phyloP scores from a whole-genome alignment of 371 early-diverging fungal genomes.

The Actinomucor elegans region DNA sequence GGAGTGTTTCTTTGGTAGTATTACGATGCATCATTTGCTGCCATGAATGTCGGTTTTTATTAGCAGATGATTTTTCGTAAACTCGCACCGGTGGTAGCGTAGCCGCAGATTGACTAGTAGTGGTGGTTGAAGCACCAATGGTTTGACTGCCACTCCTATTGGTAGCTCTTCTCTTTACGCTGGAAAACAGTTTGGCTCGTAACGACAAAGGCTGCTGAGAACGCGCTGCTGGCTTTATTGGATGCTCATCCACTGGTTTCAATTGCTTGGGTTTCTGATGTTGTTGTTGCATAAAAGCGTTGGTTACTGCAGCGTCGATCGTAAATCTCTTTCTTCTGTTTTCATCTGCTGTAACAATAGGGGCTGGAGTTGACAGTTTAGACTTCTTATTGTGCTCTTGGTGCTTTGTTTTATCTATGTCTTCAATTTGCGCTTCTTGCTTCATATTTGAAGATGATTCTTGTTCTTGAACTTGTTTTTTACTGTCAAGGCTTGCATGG shows the following conservation, averaged over 20 bases:
- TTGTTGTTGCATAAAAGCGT: background rate
- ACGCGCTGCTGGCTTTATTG: no score
- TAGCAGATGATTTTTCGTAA: background rate
- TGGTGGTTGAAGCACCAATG: no score
- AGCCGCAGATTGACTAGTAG: background rate
- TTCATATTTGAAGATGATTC: background rate
- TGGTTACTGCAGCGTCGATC: conserved; percentile 1
- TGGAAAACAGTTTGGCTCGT: conserved; percentile 13
- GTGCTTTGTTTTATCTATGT: background rate
- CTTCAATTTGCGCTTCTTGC: background rate
- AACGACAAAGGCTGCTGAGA: conserved; percentile 2
- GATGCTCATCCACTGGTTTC: no score
- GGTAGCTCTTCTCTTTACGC: conserved; percentile 9
- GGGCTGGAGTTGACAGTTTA: no score
- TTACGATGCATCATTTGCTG: conserved; percentile 1
- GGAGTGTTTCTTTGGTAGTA: background rate
- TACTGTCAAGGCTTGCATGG: background rate
- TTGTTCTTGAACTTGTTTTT: background rate
- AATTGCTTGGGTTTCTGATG: background rate
- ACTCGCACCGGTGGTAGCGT: background rate
- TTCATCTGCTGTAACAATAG: background rate
- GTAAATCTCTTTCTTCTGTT: conserved; percentile 10
- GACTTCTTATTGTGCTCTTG: background rate
- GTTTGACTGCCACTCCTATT: no score
- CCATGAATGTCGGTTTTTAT: conserved; percentile 13